These are phyloP conservation scores for Exsudoporus frostii DNA, from an alignment of 768 basidiomycete species.

Conservation along the genomic window DNA sequence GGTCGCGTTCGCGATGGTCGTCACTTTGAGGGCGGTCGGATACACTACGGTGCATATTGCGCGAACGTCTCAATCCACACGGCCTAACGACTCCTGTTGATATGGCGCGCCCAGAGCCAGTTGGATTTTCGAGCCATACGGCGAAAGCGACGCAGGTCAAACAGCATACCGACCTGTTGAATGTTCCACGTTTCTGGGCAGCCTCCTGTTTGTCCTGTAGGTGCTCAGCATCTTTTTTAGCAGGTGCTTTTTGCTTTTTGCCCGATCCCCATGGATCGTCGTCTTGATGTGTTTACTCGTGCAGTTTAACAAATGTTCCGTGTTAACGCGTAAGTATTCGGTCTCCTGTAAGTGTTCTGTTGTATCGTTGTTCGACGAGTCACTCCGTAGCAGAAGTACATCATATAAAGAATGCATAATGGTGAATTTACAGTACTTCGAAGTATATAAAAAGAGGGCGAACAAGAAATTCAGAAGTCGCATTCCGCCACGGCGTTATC, in stretches of 20 bases:
- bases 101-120: slow-evolving; percentile 31
- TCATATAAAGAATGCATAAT: not conserved
- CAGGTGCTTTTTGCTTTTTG: slow-evolving; percentile 11
- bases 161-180: slow-evolving; percentile 28
- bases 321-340: not conserved
- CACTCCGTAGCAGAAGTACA: not conserved
- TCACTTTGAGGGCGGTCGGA: slow-evolving; percentile 31
- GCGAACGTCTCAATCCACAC: not conserved
- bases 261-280: not conserved
- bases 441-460: not conserved
- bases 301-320: not conserved
- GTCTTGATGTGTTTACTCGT: not conserved
- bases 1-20: slow-evolving; percentile 35
- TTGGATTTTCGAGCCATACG: slow-evolving; percentile 28
- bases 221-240: slow-evolving; percentile 7
- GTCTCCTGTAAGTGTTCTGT: not conserved
- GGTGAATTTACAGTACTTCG: not conserved
- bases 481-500: not conserved
- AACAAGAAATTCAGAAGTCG: not conserved
- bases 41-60: slow-evolving; percentile 21
- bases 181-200: slow-evolving; percentile 30
- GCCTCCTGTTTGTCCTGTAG: slow-evolving; percentile 19
- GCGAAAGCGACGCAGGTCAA: slow-evolving; percentile 18
- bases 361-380: not conserved
- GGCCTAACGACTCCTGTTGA: not conserved